A percentile compares a stretch with the other conserved stretches of the same genome.
Conservation (phyloP, 805 yeast species). For the Ogataea naganishii region DNA sequence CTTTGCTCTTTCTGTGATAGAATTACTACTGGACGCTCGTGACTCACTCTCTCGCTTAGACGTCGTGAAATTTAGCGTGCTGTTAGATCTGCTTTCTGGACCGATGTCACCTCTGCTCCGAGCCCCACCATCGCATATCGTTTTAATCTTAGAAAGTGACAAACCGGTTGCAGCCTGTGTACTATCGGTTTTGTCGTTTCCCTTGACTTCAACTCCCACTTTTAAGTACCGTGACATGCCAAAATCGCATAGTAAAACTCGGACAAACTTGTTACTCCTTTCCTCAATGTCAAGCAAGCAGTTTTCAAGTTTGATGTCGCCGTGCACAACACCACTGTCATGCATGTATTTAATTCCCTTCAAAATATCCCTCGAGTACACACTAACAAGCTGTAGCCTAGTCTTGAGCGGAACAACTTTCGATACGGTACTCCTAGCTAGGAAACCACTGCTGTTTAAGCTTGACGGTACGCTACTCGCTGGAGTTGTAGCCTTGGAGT, state of each 20-base stretch:
- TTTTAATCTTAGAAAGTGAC: too few relatives aligned
- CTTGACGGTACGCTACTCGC: background rate
- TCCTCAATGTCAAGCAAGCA: slow-evolving; percentile 46
- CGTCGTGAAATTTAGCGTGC: background rate
- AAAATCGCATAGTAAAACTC: slow-evolving; percentile 72
- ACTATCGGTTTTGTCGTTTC: slow-evolving; percentile 5
- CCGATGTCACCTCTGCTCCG: background rate
- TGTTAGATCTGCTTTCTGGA: background rate
- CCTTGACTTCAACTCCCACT: slow-evolving; percentile 9
- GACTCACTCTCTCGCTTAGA: too few relatives aligned
- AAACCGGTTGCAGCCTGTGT: slow-evolving; percentile 8
- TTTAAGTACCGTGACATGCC: slow-evolving; percentile 54
- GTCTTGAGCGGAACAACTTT: too few relatives aligned
- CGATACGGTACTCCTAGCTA: too few relatives aligned
- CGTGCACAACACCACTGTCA: slow-evolving; percentile 58
- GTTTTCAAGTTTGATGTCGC: slow-evolving; percentile 78
- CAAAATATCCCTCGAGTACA: slow-evolving; percentile 44
- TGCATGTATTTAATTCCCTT: slow-evolving; percentile 58
- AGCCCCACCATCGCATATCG: too few relatives aligned
- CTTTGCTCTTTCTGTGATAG: too few relatives aligned
- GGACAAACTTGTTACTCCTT: slow-evolving; percentile 18
- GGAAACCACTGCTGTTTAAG: too few relatives aligned
- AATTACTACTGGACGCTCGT: too few relatives aligned
- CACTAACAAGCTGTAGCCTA: slow-evolving; percentile 20
- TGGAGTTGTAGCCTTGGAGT: background rate